A percentile compares a stretch with the other conserved stretches of the same genome.
phyloP scores from a whole-genome alignment of 495 filamentous ascomycete genomes.

The Penicillium canariense region DNA sequence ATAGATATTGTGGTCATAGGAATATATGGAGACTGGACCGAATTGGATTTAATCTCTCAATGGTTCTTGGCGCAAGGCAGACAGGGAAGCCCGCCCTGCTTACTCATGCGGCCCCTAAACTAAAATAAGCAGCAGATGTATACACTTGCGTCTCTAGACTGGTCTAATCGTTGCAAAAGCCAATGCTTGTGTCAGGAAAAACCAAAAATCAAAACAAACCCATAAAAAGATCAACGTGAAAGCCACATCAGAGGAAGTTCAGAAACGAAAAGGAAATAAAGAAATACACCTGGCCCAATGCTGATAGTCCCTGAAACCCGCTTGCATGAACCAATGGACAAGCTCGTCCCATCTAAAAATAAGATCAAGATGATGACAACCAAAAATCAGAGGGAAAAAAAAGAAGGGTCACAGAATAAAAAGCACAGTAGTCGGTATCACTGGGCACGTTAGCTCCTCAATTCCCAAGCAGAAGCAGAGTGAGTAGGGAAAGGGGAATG shows the following conservation, averaged over 20 bases:
- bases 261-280: slow-evolving; percentile 3
- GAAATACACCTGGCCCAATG: slow-evolving; percentile 1
- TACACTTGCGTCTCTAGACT: slow-evolving; percentile 3
- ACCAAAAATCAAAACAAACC: background rate
- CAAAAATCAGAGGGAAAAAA: background rate
- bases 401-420: slow-evolving; percentile 5
- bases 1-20: background rate
- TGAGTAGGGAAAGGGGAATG: background rate
- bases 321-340: background rate
- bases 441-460: background rate
- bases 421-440: slow-evolving; percentile 12
- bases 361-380: background rate
- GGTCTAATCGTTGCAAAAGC: slow-evolving; percentile 12
- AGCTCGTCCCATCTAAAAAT: background rate
- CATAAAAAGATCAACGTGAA: background rate
- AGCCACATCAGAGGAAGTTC: slow-evolving; percentile 4
- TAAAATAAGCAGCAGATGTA: slow-evolving; percentile 16
- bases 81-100: slow-evolving; percentile 16
- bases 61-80: slow-evolving; percentile 9
- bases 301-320: background rate
- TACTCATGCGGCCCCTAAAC: slow-evolving; percentile 15
- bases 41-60: background rate
- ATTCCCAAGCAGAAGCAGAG: background rate
- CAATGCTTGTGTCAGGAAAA: background rate
- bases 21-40: background rate